Conservation (phyloP, 2,329 filamentous ascomycete species). For the Dactylonectria estremocensis region DNA sequence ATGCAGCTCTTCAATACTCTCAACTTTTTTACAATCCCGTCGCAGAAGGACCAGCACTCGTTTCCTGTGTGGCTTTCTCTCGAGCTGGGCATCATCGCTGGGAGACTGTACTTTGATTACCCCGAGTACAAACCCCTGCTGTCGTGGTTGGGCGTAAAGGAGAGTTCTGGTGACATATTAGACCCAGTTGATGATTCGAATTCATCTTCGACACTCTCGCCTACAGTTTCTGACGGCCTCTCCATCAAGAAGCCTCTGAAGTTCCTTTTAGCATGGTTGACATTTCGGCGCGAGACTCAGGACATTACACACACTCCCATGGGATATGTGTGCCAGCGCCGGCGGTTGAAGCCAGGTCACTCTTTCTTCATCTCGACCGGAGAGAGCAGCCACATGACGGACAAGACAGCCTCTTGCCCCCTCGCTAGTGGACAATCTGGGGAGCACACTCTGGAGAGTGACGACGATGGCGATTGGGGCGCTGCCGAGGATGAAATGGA, state of each 20-base stretch:
- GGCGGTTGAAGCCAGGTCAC: slow-evolving; percentile 33
- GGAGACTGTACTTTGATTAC: slow-evolving; percentile 72
- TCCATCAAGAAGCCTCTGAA: slow-evolving; percentile 50
- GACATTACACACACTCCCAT: slow-evolving; percentile 73
- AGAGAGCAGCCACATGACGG: too few species aligned
- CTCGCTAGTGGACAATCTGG: too few species aligned
- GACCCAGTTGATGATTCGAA: neutral
- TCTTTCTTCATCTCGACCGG: too few species aligned
- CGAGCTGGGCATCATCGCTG: slow-evolving; percentile 73
- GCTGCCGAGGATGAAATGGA: too few species aligned
- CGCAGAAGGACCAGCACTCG: slow-evolving; percentile 56
- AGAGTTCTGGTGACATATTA: too few species aligned
- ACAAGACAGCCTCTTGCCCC: too few species aligned
- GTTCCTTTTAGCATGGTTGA: slow-evolving; percentile 71
- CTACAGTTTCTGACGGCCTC: neutral
- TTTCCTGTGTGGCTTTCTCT: slow-evolving; percentile 68
- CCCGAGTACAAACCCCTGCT: slow-evolving; percentile 59
- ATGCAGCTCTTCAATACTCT: slow-evolving; percentile 74
- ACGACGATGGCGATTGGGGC: too few species aligned
- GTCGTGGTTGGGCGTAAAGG: slow-evolving; percentile 46
- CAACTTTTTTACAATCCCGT: slow-evolving; percentile 66
- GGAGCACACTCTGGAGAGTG: too few species aligned
- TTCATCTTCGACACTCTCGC: neutral
- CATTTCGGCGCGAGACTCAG: slow-evolving; percentile 66
- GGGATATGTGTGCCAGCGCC: slow-evolving; percentile 67